These are phyloP conservation scores for Talaromyces sp. DNA, from an alignment of 2,329 filamentous ascomycete genomes.

Conservation along the genomic window DNA sequence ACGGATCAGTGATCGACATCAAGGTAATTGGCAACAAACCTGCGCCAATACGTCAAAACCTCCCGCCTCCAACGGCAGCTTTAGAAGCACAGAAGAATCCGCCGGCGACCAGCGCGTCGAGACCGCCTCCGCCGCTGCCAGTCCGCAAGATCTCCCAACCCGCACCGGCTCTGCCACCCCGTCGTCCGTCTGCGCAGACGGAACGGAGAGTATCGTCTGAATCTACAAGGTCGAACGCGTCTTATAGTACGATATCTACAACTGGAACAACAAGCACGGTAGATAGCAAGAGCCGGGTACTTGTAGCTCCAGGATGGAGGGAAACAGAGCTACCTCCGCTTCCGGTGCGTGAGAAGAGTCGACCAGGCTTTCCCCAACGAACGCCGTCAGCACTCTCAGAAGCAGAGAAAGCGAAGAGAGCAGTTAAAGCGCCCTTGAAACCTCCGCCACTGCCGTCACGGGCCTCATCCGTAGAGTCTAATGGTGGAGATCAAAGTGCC, in stretches of 20 bases:
- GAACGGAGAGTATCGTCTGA: slow-evolving; percentile 45
- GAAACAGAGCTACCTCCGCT: slow-evolving; percentile 53
- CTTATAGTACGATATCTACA: slow-evolving; percentile 49
- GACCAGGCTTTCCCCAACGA: slow-evolving; percentile 22
- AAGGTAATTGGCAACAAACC: slow-evolving; percentile 29
- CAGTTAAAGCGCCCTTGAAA: slow-evolving; percentile 3
- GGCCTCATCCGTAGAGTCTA: slow-evolving; percentile 7
- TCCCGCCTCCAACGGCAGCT: slow-evolving; percentile 28
- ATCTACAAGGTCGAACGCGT: slow-evolving; percentile 52
- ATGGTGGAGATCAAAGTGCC: neutral
- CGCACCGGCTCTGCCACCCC: slow-evolving; percentile 49
- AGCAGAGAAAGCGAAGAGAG: slow-evolving; percentile 9
- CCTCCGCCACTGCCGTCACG: slow-evolving; percentile 15
- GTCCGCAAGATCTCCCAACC: slow-evolving; percentile 40
- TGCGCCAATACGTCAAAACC: slow-evolving; percentile 21
- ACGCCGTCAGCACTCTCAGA: slow-evolving; percentile 19
- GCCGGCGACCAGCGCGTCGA: slow-evolving; percentile 19
- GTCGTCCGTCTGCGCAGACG: slow-evolving; percentile 36
- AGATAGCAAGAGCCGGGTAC: slow-evolving; percentile 32
- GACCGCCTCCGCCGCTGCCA: slow-evolving; percentile 45
- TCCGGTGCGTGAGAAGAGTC: slow-evolving; percentile 41
- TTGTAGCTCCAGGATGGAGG: slow-evolving; percentile 57
- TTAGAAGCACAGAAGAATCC: slow-evolving; percentile 27
- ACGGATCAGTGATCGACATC: slow-evolving; percentile 28
- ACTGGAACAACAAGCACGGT: slow-evolving; percentile 37